These are phyloP conservation scores for Amanita pseudoporphyria DNA, from an alignment of 768 basidiomycete genomes.

Conservation along the genomic window DNA sequence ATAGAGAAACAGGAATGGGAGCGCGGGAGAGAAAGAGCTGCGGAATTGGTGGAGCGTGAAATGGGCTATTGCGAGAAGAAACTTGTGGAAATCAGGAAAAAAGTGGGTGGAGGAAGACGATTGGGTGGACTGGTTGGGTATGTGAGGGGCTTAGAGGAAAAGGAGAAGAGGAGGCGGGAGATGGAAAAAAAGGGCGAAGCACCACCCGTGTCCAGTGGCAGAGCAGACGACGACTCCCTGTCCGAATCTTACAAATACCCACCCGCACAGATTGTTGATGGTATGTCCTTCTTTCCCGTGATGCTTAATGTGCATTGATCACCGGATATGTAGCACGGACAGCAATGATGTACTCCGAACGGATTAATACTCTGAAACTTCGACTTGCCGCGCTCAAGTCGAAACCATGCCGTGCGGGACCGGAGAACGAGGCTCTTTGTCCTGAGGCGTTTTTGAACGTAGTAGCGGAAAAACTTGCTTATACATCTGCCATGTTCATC, in stretches of 20 bases:
- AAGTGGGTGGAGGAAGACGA: constrained; percentile 81
- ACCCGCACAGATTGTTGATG: constrained; percentile 86
- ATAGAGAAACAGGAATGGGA: constrained; percentile 93
- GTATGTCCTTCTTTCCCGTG: constrained; percentile 33
- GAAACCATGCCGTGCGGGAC: constrained; percentile 80
- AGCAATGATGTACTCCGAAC: constrained; percentile 81
- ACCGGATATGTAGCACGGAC: constrained; percentile 59
- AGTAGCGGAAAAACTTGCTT: constrained; percentile 93
- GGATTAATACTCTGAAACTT: constrained; percentile 75
- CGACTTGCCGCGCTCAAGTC: constrained; percentile 82
- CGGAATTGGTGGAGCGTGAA: constrained; percentile 81
- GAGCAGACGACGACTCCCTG: constrained; percentile 32
- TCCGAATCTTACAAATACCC: constrained; percentile 84
- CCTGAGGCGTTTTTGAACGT: constrained; percentile 96
- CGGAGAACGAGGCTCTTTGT: constrained; percentile 83
- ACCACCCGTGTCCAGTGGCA: constrained; percentile 11
- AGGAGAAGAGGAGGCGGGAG: constrained; percentile 29
- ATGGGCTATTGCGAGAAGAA: constrained; percentile 76
- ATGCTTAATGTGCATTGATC: background rate
- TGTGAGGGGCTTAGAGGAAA: constrained; percentile 75
- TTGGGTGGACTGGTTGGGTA: constrained; percentile 69
- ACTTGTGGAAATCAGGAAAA: constrained; percentile 76
- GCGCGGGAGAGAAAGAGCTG: constrained; percentile 60
- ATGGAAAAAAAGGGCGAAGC: constrained; percentile 40
- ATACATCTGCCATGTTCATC: constrained; percentile 97